A percentile compares a stretch with the other conserved stretches of the same genome.
Evolutionary conservation across 176 grass and related monocot genomes (phyloP).

Genomic region (Panicum miliaceum): DNA sequence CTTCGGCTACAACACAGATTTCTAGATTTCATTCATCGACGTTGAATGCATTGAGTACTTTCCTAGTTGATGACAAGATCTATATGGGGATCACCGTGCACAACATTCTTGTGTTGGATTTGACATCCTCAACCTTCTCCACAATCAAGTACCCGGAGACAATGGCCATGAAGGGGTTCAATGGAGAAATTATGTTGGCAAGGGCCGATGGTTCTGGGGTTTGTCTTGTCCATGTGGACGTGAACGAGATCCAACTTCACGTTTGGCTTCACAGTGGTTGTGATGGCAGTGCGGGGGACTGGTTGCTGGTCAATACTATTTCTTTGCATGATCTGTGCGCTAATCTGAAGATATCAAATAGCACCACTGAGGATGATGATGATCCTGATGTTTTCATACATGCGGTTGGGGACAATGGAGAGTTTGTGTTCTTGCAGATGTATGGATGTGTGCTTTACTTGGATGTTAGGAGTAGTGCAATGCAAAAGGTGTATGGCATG

Average conservation of each 20-base stretch:
- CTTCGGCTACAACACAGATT: not conserved
- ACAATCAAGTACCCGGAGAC: not conserved
- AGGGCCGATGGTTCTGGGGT: not conserved
- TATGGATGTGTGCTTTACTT: not conserved
- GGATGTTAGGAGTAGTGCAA: conserved; percentile 3
- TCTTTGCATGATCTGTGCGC: not conserved
- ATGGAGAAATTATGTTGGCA: not conserved
- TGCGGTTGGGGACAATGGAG: not conserved
- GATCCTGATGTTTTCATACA: not conserved
- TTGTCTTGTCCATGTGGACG: conserved; percentile 4
- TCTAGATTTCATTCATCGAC: not conserved
- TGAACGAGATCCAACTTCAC: not conserved
- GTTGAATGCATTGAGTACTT: not conserved
- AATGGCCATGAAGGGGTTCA: not conserved
- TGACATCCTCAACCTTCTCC: conserved; percentile 14
- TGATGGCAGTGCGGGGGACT: not conserved
- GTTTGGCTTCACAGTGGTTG: conserved; percentile 6
- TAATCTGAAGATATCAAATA: not conserved
- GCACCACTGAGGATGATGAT: not conserved
- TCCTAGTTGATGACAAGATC: conserved; percentile 1
- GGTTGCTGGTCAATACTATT: conserved; percentile 16
- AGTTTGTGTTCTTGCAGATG: conserved; percentile 12
- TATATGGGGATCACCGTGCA: not conserved
- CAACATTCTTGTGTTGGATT: not conserved
- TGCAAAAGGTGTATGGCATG: not conserved